Percentiles rank a stretch among this genome's conserved stretches.
These are phyloP conservation scores for Naganishia vaughanmartiniae DNA, from an alignment of 768 basidiomycete species.

Conservation along the genomic window DNA sequence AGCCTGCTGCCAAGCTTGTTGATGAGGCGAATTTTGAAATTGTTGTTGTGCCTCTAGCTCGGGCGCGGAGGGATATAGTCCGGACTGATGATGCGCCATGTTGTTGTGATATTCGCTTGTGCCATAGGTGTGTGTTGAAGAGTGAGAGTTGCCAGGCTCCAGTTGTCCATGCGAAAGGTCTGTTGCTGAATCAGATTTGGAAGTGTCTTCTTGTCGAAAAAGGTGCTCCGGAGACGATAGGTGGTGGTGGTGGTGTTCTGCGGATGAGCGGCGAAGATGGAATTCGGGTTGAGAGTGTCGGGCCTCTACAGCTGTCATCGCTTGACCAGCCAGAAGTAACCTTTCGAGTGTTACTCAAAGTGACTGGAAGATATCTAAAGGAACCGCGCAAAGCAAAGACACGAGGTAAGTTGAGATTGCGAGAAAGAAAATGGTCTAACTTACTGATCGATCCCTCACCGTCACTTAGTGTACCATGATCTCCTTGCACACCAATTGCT, in stretches of 20 bases:
- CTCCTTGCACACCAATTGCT: too few species aligned
- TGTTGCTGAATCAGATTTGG: background rate
- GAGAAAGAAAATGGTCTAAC: background rate
- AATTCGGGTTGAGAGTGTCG: slow-evolving; percentile 7
- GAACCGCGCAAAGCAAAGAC: background rate
- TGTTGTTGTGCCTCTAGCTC: background rate
- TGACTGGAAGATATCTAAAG: background rate
- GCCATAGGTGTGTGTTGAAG: background rate
- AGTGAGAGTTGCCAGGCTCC: background rate
- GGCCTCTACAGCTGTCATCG: slow-evolving; percentile 10
- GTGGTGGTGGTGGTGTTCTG: background rate
- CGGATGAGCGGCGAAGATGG: slow-evolving; percentile 6
- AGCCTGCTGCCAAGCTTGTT: slow-evolving; percentile 17
- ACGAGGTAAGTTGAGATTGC: background rate
- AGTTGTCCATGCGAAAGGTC: background rate
- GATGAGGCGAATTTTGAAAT: background rate
- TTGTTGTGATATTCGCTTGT: background rate
- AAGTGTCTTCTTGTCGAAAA: background rate
- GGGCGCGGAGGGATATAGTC: background rate
- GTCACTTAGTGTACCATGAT: background rate
- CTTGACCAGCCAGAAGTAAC: background rate
- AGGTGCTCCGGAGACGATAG: background rate
- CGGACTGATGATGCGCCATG: background rate
- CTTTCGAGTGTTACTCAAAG: background rate
- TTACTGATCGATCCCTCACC: background rate